Base-by-base conservation (phyloP, 305 asterid genomes). In the Rubia tinctorum region DNA sequence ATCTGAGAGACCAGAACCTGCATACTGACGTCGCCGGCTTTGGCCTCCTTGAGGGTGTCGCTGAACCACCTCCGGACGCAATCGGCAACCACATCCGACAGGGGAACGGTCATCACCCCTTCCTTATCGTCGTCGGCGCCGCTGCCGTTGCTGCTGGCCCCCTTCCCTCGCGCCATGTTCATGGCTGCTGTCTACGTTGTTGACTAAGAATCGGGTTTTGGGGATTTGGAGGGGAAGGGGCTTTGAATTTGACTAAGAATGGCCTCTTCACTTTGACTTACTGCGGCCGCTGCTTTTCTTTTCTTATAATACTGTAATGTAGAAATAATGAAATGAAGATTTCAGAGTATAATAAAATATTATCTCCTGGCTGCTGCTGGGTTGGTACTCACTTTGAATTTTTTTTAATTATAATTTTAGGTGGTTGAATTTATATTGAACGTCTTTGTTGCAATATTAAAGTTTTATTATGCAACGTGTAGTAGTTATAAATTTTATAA, bases 31-130 rank as follows among this genome's bases (percentile, higher is more conserved):
- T 90, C 96, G 39, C 94, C 94, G 11, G 81, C 73, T 75, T 76
- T 87, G 7, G 96, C 93, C 79, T 88, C 94, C 80, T 81, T 84
- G 70, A 90, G 94, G 76, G 96, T 82, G 63, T 88, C 96, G 20
- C 76, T 84, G 75, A 87, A 90, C 96, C 96, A 90, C 74, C 94
- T 83, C 74, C 75, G 79, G 1, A 76, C 78, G 80, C 96, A 90
- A 67, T 87, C 88, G 0, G 85, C 75, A 5, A 90, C 88, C 53
- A 88, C 91, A 30, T 79, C 86, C 58, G 94, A 87, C 39, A 90
- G 83, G 39, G 86, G 87, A 60, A 77, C 43, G 1, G 18, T 69
- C 0, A 17, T 53, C 68, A 69, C 73, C 77, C 71, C 75, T 82
- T 63, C 69, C 80, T 47, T 43, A 58, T 74, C 71, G 64, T 72